These are phyloP conservation scores for Diplodia seriata DNA, from an alignment of 2,329 filamentous ascomycete genomes.

Conservation along the genomic window DNA sequence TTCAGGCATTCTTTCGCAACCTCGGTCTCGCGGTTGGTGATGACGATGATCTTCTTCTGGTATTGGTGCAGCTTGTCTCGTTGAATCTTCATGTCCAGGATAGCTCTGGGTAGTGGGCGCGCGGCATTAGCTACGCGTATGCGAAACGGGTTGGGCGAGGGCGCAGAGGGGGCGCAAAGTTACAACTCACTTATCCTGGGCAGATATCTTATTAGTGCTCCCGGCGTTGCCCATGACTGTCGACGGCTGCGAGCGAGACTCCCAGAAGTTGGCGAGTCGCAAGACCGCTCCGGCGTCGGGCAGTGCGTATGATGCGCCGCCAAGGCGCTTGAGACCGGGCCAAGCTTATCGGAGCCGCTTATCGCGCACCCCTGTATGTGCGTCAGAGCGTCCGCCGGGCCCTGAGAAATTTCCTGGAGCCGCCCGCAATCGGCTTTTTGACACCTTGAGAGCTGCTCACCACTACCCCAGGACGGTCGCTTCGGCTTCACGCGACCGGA, in stretches of 20 bases:
- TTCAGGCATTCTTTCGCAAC: conserved; percentile 84
- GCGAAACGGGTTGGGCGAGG: conserved; percentile 2
- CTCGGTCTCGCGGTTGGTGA: conserved; percentile 86
- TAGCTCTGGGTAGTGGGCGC: conserved; percentile 68
- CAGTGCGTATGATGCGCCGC: conserved; percentile 22
- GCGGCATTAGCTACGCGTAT: conserved; percentile 30
- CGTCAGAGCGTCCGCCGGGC: background rate
- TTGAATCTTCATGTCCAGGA: conserved; percentile 96
- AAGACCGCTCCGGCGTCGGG: conserved; percentile 10
- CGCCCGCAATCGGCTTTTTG: background rate
- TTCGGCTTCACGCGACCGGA: background rate
- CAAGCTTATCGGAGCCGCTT: background rate
- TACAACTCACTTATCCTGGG: conserved; percentile 80
- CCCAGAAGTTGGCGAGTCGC: conserved; percentile 14
- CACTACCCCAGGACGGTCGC: too few relatives aligned
- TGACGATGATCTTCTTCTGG: conserved; percentile 83
- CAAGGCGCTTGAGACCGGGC: conserved; percentile 21
- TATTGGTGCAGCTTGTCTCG: conserved; percentile 97
- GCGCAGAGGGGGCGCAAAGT: conserved; percentile 32
- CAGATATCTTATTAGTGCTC: conserved; percentile 71
- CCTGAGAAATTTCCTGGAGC: conserved; percentile 6
- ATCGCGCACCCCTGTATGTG: conserved; percentile 13
- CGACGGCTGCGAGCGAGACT: background rate
- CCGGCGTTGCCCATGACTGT: conserved; percentile 68
- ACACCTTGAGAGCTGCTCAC: background rate